phyloP scores from a whole-genome alignment of 306 rosid genomes.

The Vigna nakashimae region DNA sequence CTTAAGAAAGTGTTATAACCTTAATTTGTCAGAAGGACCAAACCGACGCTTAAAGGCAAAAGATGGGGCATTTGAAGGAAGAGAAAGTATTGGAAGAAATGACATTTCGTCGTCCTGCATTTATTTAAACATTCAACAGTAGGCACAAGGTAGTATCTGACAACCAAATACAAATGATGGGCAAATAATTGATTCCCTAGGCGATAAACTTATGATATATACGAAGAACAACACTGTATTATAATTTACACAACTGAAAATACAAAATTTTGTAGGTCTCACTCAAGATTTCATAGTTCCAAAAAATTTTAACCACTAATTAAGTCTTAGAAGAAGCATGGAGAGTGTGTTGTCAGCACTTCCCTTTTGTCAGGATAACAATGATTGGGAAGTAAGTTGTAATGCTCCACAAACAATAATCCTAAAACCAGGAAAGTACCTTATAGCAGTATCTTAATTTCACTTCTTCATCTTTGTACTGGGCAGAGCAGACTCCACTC shows the following conservation, averaged over 20 bases:
- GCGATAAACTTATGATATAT: conserved; percentile 1
- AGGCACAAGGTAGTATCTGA: conserved; percentile 25
- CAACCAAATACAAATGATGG: conserved; percentile 30
- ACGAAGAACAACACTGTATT: neutral
- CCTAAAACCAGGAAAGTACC: conserved; percentile 49
- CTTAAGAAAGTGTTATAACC: conserved; percentile 55
- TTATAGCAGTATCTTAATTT: conserved; percentile 77
- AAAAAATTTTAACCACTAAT: neutral
- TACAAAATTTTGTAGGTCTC: neutral
- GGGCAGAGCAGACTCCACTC: conserved; percentile 76
- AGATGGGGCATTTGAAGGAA: conserved; percentile 86
- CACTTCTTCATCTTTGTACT: conserved; percentile 71
- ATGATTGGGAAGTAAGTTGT: neutral
- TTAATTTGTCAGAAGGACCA: conserved; percentile 81
- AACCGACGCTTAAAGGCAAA: conserved; percentile 88
- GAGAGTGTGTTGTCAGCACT: neutral
- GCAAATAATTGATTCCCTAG: conserved; percentile 3
- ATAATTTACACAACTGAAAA: neutral
- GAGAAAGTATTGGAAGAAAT: conserved; percentile 73
- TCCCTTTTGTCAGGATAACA: neutral
- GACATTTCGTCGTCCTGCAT: conserved; percentile 90
- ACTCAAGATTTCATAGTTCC: neutral
- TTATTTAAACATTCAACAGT: conserved; percentile 29
- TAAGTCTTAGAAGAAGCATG: neutral
- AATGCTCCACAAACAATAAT: neutral